These are phyloP conservation scores for Geotrichum europaeum DNA, from an alignment of 1,139 yeast species.

Conservation along the genomic window DNA sequence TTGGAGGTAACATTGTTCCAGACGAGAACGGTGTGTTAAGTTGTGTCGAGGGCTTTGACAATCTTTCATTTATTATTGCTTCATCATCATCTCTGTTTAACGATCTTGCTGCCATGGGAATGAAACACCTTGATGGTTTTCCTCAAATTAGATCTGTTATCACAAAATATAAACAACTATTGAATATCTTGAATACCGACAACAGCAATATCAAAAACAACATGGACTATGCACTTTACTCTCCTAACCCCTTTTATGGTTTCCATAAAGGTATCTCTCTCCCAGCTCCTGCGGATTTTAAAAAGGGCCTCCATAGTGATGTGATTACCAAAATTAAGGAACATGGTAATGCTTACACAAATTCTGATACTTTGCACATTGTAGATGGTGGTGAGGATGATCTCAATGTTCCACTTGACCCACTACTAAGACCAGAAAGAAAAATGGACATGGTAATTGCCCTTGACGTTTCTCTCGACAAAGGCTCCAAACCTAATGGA, in stretches of 20 bases:
- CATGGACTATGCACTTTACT: constrained; percentile 22
- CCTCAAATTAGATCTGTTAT: constrained; percentile 12
- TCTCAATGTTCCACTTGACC: constrained; percentile 72
- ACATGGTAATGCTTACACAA: constrained; percentile 32
- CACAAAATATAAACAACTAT: constrained; percentile 11
- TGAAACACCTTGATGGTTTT: constrained; percentile 15
- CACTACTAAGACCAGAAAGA: constrained; percentile 64
- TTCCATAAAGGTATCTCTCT: constrained; percentile 9
- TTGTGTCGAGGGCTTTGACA: constrained; percentile 68
- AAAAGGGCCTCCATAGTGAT: not conserved
- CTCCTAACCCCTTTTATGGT: constrained; percentile 20
- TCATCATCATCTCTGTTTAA: constrained; percentile 75
- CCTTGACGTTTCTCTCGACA: constrained; percentile 43
- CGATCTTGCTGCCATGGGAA: constrained; percentile 37
- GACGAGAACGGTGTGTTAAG: constrained; percentile 11
- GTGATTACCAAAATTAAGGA: constrained; percentile 26
- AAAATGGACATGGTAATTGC: constrained; percentile 70
- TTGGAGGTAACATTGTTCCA: constrained; percentile 42
- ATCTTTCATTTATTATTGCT: constrained; percentile 68
- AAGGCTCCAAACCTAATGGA: constrained; percentile 24
- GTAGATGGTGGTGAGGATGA: constrained; percentile 86
- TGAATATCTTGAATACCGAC: constrained; percentile 7
- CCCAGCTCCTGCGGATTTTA: constrained; percentile 11
- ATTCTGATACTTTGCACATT: constrained; percentile 40
- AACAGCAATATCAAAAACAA: constrained; percentile 14